Evolutionary conservation across 2,329 filamentous ascomycete genomes (phyloP).

Genomic region (Penicillium crustosum): DNA sequence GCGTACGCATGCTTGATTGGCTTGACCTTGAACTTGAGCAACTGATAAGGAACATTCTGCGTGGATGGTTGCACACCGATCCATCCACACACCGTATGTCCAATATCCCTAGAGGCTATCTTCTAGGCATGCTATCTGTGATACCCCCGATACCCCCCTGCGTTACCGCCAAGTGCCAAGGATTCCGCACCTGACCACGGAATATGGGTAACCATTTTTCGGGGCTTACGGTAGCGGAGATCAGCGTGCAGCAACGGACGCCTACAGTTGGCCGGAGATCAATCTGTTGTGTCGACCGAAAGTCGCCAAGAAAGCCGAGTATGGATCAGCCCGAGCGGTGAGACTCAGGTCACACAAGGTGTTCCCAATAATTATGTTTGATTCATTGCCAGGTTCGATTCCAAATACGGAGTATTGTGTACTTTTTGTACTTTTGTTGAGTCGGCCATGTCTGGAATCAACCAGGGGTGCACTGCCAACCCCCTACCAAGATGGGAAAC

Average conservation of each 20-base stretch:
- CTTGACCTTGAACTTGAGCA: conserved; percentile 54
- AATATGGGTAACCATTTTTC: conserved; percentile 6
- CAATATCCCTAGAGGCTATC: conserved; percentile 5
- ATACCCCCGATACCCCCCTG: conserved; percentile 22
- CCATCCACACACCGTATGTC: conserved; percentile 3
- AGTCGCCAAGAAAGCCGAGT: conserved; percentile 24
- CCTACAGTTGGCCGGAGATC: conserved; percentile 21
- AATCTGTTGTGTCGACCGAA: conserved; percentile 10
- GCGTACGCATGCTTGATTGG: conserved; percentile 62
- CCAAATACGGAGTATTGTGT: conserved; percentile 3
- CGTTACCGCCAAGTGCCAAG: conserved; percentile 37
- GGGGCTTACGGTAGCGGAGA: conserved; percentile 15
- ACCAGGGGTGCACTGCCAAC: not conserved
- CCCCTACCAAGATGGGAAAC: not conserved
- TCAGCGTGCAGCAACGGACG: conserved; percentile 17
- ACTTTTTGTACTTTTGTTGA: not conserved
- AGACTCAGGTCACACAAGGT: conserved; percentile 16
- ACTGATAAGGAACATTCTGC: conserved; percentile 19
- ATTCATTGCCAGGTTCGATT: conserved; percentile 13
- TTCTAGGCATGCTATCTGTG: conserved; percentile 16
- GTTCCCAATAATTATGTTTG: conserved; percentile 8
- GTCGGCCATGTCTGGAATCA: not conserved
- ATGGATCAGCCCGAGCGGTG: conserved; percentile 20
- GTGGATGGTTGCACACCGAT: not conserved
- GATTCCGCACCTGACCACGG: conserved; percentile 23